Base-by-base conservation (phyloP, 768 basidiomycete genomes). In the Rhodotorula paludigena region DNA sequence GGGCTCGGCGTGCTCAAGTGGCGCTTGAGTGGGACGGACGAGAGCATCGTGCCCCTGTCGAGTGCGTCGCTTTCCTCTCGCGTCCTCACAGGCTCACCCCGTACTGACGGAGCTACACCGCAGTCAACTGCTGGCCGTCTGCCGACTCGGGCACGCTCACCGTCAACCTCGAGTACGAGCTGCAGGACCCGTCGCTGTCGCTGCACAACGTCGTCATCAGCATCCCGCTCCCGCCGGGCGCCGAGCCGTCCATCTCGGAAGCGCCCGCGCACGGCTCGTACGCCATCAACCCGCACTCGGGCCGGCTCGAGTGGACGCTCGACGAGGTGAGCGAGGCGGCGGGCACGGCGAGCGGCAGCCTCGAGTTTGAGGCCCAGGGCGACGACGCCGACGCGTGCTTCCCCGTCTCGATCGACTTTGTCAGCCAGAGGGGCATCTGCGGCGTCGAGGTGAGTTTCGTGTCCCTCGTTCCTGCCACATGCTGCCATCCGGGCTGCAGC, bases 121-220 rank as follows among this genome's bases (percentile, higher is more conserved):
- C 58, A 92, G 93, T 99, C 78, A 99, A 91, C 77, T 93, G 91
- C 79, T 98, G 93, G 93, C 96, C 93, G 20, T 87, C 91, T 20
- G 88, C 90, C 11, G 90, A 90, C 74, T 88, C 91, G 68, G 92
- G 92, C n/a, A 88, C 87, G 2, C 89, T 87, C 73, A 92, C 94
- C 71, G 90, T 98, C 66, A 93, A 89, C 79, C 90, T 98, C 69
- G 96, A 97, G 79, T 97, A 96, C 76, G 93, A 98, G 77, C 87
- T 98, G 53, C 92, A 94, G 77, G 89, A 91, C 70, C 84, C 88
- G 69, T 83, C 83, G 55, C 80, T 97, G 60, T 85, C 85, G 0
- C 82, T 97, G 4, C 85, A 89, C 77, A 90, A 97, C 77, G 84
- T 93, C 32, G 82, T 85, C 71, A 90, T 98, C 68, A 87, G 88